Conservation (phyloP, 2,329 filamentous ascomycete genomes). For the Fusarium sp. region DNA sequence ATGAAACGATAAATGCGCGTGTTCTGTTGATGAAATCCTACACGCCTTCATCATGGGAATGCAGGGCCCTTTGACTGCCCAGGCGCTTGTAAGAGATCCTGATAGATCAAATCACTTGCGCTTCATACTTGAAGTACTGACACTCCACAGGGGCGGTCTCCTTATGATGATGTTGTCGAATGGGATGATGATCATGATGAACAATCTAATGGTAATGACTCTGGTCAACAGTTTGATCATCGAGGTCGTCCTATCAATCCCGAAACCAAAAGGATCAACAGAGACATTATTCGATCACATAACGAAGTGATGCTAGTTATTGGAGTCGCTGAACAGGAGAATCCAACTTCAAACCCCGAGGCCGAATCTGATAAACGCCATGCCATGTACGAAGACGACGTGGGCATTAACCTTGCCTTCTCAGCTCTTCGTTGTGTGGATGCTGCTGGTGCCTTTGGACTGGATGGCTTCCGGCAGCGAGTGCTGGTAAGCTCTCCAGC, state of each 20-base stretch:
- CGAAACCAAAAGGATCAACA: constrained; percentile 65
- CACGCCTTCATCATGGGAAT: constrained; percentile 58
- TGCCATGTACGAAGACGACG: constrained; percentile 58
- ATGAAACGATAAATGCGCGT: background rate
- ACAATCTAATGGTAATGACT: constrained; percentile 36
- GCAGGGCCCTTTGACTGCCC: constrained; percentile 66
- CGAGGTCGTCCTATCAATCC: constrained; percentile 67
- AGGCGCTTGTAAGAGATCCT: constrained; percentile 60
- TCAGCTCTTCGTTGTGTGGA: constrained; percentile 49
- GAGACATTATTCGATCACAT: constrained; percentile 68
- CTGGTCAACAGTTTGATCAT: constrained; percentile 63
- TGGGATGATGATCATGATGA: constrained; percentile 53
- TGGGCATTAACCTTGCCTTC: constrained; percentile 55
- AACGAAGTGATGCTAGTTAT: constrained; percentile 74
- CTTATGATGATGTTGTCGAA: constrained; percentile 67
- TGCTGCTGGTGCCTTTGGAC: constrained; percentile 61
- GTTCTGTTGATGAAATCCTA: constrained; percentile 9
- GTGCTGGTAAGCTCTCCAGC: constrained; percentile 57
- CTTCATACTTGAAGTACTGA: background rate
- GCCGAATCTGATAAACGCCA: constrained; percentile 57
- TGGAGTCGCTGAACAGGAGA: constrained; percentile 69
- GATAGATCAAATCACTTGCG: background rate
- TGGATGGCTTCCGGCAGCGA: constrained; percentile 64
- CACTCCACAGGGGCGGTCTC: constrained; percentile 63
- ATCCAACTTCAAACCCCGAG: constrained; percentile 52